A percentile compares a stretch with the other conserved stretches of the same genome.
phyloP scores from a whole-genome alignment of 305 asterid species.

The Fraxinus ornus region DNA sequence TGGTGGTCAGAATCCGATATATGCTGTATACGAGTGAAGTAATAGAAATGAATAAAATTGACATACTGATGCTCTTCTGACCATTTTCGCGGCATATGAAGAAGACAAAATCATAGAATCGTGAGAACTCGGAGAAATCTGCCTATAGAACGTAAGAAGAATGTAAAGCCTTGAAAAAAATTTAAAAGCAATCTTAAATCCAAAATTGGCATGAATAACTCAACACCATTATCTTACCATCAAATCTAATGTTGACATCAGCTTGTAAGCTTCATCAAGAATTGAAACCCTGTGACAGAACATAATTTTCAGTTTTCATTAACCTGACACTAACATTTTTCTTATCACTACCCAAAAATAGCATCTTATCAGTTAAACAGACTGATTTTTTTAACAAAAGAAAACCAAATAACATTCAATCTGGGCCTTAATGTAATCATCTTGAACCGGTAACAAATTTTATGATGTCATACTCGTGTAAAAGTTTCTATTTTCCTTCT shows the following conservation, averaged over 20 bases:
- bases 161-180: conserved; percentile 20
- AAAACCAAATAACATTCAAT: background rate
- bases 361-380: background rate
- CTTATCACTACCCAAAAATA: background rate
- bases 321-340: background rate
- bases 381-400: background rate
- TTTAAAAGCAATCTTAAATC: conserved; percentile 2
- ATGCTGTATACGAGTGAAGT: background rate
- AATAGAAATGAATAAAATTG: conserved; percentile 1
- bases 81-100: conserved; percentile 94
- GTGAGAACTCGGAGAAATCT: conserved; percentile 72
- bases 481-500: background rate
- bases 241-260: conserved; percentile 62
- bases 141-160: conserved; percentile 42
- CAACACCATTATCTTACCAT: conserved; percentile 39
- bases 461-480: background rate
- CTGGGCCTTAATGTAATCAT: background rate
- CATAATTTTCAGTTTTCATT: conserved; percentile 23
- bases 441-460: background rate
- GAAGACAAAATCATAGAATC: conserved; percentile 89
- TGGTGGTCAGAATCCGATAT: background rate
- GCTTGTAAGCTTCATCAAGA: conserved; percentile 72
- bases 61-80: conserved; percentile 87
- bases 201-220: conserved; percentile 9
- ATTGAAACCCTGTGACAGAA: conserved; percentile 49